These are phyloP conservation scores for Salix viminalis DNA, from an alignment of 345 rosid species.

Conservation along the genomic window DNA sequence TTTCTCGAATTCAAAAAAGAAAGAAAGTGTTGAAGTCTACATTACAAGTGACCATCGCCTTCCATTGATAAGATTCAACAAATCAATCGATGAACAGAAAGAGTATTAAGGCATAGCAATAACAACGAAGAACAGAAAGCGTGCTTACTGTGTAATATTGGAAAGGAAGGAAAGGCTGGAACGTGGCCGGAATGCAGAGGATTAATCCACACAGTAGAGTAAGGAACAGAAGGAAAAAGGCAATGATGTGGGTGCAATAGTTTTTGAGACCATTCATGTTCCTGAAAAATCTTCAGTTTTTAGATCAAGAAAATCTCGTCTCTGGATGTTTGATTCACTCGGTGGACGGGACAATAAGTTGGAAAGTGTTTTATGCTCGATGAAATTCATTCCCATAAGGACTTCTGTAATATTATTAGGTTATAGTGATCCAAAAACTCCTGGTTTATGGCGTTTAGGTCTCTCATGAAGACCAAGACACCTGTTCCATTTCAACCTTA, in stretches of 20 bases:
- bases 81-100: no score
- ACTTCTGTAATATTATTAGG: no score
- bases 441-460: neutral
- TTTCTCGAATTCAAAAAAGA: no score
- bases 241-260: neutral
- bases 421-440: neutral
- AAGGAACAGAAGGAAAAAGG: conserved; percentile 6
- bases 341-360: neutral
- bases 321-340: neutral
- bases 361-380: neutral
- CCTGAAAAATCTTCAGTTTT: neutral
- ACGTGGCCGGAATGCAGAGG: neutral
- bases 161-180: neutral
- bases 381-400: neutral
- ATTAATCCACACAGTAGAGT: conserved; percentile 5
- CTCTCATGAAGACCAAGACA: neutral
- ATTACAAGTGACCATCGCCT: no score
- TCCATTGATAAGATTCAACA: no score
- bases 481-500: neutral
- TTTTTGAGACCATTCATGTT: conserved; percentile 11
- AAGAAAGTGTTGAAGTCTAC: no score
- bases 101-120: neutral
- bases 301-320: neutral
- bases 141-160: conserved; percentile 11
- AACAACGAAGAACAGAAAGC: neutral